phyloP scores from a whole-genome alignment of 805 yeast genomes.

The Lipomyces orientalis region DNA sequence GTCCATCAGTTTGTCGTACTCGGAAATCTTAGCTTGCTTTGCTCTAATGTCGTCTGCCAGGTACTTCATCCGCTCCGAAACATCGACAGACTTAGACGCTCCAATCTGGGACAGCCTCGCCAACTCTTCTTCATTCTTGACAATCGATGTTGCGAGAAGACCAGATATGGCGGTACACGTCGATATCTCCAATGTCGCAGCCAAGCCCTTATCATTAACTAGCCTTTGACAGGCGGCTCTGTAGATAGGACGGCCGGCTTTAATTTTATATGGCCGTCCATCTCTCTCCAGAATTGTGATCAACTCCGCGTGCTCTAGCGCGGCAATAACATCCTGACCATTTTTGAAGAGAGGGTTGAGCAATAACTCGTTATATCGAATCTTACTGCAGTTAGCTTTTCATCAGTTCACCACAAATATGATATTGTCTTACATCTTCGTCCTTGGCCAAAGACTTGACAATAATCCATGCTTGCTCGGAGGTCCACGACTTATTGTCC shows the following conservation, averaged over 20 bases:
- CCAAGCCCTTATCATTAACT: slow-evolving; percentile 60
- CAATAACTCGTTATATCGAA: slow-evolving; percentile 43
- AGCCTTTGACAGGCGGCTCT: slow-evolving; percentile 77
- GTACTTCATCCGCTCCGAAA: slow-evolving; percentile 68
- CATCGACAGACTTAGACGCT: slow-evolving; percentile 50
- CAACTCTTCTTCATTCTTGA: slow-evolving; percentile 73
- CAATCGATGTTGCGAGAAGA: slow-evolving; percentile 66
- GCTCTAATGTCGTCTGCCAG: slow-evolving; percentile 68
- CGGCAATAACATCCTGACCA: slow-evolving; percentile 55
- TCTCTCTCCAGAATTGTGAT: slow-evolving; percentile 73
- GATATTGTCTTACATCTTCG: slow-evolving; percentile 51
- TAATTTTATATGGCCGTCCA: slow-evolving; percentile 59
- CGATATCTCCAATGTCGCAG: slow-evolving; percentile 66
- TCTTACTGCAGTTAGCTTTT: background rate
- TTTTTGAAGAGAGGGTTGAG: slow-evolving; percentile 47
- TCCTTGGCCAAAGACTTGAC: slow-evolving; percentile 65
- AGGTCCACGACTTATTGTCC: slow-evolving; percentile 57
- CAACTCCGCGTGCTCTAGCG: slow-evolving; percentile 79
- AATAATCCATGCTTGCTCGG: slow-evolving; percentile 88
- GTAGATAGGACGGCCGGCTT: slow-evolving; percentile 84
- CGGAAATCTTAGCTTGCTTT: slow-evolving; percentile 58
- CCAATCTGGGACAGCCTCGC: slow-evolving; percentile 36
- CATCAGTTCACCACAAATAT: background rate
- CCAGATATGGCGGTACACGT: slow-evolving; percentile 61
- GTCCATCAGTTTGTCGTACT: slow-evolving; percentile 51